phyloP scores from a whole-genome alignment of 768 basidiomycete species.

The Guyanaporus albipodus region DNA sequence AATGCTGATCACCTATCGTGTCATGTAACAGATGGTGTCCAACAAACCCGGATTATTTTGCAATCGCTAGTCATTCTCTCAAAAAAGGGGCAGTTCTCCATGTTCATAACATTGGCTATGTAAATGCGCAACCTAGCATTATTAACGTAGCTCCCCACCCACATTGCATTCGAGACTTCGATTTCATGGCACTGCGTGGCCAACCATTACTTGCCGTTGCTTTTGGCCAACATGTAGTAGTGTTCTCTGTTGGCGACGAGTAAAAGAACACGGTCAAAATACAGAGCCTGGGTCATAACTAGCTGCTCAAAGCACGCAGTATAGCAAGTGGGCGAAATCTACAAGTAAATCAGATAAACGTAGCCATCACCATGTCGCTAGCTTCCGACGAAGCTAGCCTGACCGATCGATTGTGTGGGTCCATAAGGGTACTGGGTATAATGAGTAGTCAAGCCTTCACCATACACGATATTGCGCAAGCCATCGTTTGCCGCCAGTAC shows the following conservation, averaged over 20 bases:
- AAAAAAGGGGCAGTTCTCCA: constrained; percentile 63
- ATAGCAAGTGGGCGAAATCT: constrained; percentile 4
- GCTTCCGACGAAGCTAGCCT: constrained; percentile 23
- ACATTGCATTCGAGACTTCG: constrained; percentile 67
- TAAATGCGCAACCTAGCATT: constrained; percentile 58
- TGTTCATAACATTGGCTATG: constrained; percentile 62
- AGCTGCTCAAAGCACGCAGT: constrained; percentile 8
- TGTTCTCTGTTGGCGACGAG: constrained; percentile 66
- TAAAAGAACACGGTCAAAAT: constrained; percentile 24
- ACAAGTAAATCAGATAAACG: background rate
- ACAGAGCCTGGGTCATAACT: constrained; percentile 22
- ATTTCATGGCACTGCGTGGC: constrained; percentile 60
- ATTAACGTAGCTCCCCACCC: constrained; percentile 60
- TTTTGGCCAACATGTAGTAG: constrained; percentile 51
- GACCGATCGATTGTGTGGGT: constrained; percentile 20
- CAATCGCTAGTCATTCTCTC: constrained; percentile 60
- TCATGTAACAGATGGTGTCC: constrained; percentile 65
- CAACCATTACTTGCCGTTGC: constrained; percentile 68
- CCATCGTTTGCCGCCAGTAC: constrained; percentile 20
- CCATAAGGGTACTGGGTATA: constrained; percentile 35
- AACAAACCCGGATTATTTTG: constrained; percentile 73
- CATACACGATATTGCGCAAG: constrained; percentile 23
- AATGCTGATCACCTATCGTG: background rate
- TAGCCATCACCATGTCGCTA: background rate
- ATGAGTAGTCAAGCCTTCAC: constrained; percentile 35